Percentiles rank a stretch among this genome's conserved stretches.
These are phyloP conservation scores for Acer negundo DNA, from an alignment of 345 rosid species.

Conservation along the genomic window DNA sequence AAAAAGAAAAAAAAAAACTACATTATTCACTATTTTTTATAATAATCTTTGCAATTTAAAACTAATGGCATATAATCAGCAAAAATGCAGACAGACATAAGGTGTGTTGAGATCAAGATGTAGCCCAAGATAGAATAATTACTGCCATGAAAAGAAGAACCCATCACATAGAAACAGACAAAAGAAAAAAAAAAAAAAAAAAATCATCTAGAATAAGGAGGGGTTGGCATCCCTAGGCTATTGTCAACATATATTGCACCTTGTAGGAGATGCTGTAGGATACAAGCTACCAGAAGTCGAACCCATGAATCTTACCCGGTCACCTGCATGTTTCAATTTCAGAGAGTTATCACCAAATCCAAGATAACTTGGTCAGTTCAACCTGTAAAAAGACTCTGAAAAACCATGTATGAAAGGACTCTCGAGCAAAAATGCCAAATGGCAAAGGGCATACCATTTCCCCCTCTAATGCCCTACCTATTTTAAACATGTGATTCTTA, in stretches of 20 bases:
- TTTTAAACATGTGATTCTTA: conserved; percentile 55
- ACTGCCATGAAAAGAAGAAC: not conserved
- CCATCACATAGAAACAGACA: not conserved
- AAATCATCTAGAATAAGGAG: conserved; percentile 2
- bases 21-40: not conserved
- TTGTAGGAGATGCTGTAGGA: conserved; percentile 48
- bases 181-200: not conserved
- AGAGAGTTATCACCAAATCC: conserved; percentile 25
- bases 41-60: not conserved
- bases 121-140: not conserved
- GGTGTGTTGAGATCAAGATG: not conserved
- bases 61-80: not conserved
- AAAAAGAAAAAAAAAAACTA: not conserved
- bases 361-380: conserved; percentile 5
- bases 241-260: conserved; percentile 37
- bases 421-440: conserved; percentile 17
- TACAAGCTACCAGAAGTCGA: conserved; percentile 49
- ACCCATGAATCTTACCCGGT: conserved; percentile 62
- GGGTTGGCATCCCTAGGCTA: not conserved
- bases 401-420: conserved; percentile 1
- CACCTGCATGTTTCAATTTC: conserved; percentile 53
- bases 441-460: conserved; percentile 34
- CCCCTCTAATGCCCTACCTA: conserved; percentile 36
- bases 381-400: conserved; percentile 6
- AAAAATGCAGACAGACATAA: not conserved